Base-by-base conservation (phyloP, 768 basidiomycete species). In the Tricholoma flavovirens region DNA sequence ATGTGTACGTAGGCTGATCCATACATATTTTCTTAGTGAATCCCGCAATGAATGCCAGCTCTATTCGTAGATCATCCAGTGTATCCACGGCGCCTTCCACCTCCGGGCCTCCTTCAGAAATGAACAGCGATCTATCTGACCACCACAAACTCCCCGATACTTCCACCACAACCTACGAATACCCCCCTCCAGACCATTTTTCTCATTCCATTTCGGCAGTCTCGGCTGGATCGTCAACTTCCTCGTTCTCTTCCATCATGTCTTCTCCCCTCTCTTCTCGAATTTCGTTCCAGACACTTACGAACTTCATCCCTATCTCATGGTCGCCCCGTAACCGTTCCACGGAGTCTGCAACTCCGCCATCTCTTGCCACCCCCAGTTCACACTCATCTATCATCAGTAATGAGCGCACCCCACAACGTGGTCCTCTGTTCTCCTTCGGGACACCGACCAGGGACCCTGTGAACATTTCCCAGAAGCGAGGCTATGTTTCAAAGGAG, bases 1-100 rank as follows among this genome's bases (percentile, higher is more conserved):
- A 74, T 73, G 71, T 77, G 84, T 84, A 82, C 78, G 83, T 81
- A 73, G 73, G 76, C 83, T 81, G 67, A 82, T 79, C 72, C 66
- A 51, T 46, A 26, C 67, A 59, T 64, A 67, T 68, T 69, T 64
- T 61, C 71, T 56, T 69, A 70, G 71, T 68, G 67, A 69, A 71
- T 62, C 38, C 61, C 49, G 51, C 70, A 64, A 73, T 72, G 66
- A 73, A 73, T 64, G 56, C 69, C 56, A 63, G 65, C 63, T 64
- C 68, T 67, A 57, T 66, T 61, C 66, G 61, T 74, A 81, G 79
- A 75, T 78, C 68, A 67, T 58, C 68, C 59, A 64, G 66, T 55
- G 57, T 60, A 63, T 50, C 66, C 60, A 61, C 71, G 49, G 56
- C 66, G 63, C 58, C 54, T 60, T 54, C 64, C 62, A 61, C 57